Evolutionary conservation across 169 alveolate genomes (phyloP), one percentile per base, ranked within the genome.

Genomic region (Plasmodium sp.): DNA sequence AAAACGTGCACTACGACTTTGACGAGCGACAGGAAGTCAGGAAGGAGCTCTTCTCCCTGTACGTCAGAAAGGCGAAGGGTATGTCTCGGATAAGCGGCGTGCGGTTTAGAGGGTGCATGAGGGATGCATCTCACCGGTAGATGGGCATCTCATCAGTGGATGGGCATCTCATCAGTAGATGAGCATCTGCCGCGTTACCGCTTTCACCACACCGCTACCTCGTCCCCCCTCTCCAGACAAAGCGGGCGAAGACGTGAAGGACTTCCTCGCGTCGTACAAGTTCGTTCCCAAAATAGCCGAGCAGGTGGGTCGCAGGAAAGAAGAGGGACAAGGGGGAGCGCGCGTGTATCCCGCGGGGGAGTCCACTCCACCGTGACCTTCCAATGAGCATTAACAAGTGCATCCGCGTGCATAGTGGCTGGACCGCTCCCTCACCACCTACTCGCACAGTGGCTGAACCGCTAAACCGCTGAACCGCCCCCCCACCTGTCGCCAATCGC

Each of bases 11-110:
- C 56, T 88, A 79, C 48, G 94, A 88, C 16, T 48, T 48, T 62
- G 82, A 77, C 34, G 94, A 88, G 33, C 36, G 94, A 48, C 94
- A 62, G 18, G 94, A 88, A 79, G 94, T 88, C 54, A n/a, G 94
- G 31, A 77, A 88, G 41, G 94, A 88, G 51, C 67, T 88, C 27
- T 88, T 88, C 56, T 88, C 94, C 14, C 94, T 82, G 71, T 88
- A 77, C 45, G 18, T 88, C 56, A 88, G 71, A 41, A 88, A 73
- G 56, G n/a, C 67, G 79, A 88, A 88, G 54, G 94, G 94, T 88
- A 62, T 9, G 36, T 0, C 3, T 9, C 75, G 14, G 36, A 18
- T 3, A 27, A 62, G 75, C 34, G 10, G 1, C 9, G 31, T n/a
- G 10, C 5, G 10, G 31, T 34, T 39, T 5, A 33, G 83, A 33